Conservation (phyloP, 139 green algal genomes). For the Zygnema cylindricum region DNA sequence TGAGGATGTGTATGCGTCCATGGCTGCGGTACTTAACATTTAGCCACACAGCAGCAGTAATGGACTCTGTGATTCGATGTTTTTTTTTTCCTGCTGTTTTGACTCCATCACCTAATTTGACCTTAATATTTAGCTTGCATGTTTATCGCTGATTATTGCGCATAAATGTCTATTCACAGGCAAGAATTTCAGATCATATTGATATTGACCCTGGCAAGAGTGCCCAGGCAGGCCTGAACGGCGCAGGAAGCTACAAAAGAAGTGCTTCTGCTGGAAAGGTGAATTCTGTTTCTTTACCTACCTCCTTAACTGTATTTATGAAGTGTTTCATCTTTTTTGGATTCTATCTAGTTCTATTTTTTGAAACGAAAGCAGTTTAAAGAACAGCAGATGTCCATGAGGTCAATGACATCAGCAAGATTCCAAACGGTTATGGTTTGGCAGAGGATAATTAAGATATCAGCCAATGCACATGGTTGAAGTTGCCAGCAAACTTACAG, state of each 20-base stretch:
- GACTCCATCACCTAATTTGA: background rate
- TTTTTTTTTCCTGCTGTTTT: background rate
- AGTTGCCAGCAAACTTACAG: background rate
- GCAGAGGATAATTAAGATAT: background rate
- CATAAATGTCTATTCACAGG: too few relatives aligned
- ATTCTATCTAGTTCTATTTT: background rate
- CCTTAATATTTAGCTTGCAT: background rate
- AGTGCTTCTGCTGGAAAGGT: background rate
- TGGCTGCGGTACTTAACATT: background rate
- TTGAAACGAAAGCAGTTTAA: too few relatives aligned
- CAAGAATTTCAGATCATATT: background rate
- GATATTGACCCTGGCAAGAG: background rate
- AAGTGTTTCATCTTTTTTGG: background rate
- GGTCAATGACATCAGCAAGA: too few relatives aligned
- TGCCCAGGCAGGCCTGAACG: background rate
- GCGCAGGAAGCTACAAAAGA: background rate
- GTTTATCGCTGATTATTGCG: background rate
- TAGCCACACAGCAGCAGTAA: too few relatives aligned
- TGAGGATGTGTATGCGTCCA: background rate
- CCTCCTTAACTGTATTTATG: background rate
- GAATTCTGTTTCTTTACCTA: background rate
- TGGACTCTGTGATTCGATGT: background rate
- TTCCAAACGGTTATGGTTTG: too few relatives aligned
- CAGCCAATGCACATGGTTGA: background rate
- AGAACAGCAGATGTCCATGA: too few relatives aligned